These are phyloP conservation scores for Sedum album DNA, from an alignment of 164 flowering plant species.

Conservation along the genomic window DNA sequence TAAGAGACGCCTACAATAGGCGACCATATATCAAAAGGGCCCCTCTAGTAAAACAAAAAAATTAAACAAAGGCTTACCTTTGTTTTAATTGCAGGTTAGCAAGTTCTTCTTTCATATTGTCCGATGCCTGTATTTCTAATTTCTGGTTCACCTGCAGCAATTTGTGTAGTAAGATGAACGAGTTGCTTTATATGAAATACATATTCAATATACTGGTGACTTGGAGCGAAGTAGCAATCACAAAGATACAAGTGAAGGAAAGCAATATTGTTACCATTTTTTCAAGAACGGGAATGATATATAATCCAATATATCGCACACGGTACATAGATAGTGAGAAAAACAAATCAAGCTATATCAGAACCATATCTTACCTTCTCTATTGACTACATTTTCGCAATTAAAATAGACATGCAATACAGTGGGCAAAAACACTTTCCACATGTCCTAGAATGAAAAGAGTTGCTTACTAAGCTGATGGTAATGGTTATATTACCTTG, in stretches of 20 bases:
- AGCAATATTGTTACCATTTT: background rate
- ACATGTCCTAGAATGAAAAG: background rate
- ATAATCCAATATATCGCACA: background rate
- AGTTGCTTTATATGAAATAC: too few species aligned
- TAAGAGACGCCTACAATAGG: conserved; percentile 36
- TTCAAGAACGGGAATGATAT: background rate
- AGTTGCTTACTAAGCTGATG: background rate
- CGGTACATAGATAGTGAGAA: background rate
- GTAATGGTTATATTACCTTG: conserved; percentile 38
- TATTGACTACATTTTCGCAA: background rate
- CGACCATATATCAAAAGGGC: background rate
- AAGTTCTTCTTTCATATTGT: conserved; percentile 51
- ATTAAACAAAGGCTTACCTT: conserved; percentile 29
- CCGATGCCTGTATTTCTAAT: conserved; percentile 6
- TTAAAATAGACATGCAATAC: background rate
- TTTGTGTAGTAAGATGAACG: background rate
- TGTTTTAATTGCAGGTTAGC: conserved; percentile 42
- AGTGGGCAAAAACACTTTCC: too few species aligned
- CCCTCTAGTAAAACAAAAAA: background rate
- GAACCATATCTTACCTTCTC: background rate
- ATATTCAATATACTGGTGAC: too few species aligned
- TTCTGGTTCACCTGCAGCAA: conserved; percentile 2
- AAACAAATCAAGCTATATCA: background rate
- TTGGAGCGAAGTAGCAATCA: background rate
- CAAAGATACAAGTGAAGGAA: background rate